phyloP scores from a whole-genome alignment of 768 basidiomycete genomes.

The Mycena filopes region DNA sequence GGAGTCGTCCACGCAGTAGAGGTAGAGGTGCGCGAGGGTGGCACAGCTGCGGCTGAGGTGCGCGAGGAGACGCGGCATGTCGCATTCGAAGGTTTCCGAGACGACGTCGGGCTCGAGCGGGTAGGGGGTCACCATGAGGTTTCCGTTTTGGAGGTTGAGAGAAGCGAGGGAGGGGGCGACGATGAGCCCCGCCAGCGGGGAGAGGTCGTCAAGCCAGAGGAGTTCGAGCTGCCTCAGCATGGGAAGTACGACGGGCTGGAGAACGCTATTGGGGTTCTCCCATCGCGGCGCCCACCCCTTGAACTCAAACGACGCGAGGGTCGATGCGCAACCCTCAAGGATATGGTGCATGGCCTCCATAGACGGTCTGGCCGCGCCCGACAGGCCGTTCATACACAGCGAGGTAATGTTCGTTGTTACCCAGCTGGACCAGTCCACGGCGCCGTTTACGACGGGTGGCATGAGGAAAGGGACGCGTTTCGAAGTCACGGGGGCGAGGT shows the following conservation, averaged over 20 bases:
- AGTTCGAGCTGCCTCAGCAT: background rate
- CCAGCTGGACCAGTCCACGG: constrained; percentile 10
- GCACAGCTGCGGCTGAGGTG: background rate
- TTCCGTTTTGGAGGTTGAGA: constrained; percentile 13
- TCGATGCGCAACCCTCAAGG: constrained; percentile 3
- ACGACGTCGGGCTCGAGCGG: background rate
- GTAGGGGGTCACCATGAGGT: background rate
- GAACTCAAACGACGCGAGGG: constrained; percentile 13
- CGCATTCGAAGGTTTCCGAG: background rate
- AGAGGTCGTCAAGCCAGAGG: constrained; percentile 8
- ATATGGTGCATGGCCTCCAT: constrained; percentile 14
- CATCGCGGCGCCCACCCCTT: constrained; percentile 9
- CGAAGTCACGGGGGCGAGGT: background rate
- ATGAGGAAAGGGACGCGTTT: constrained; percentile 6
- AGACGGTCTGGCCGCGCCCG: background rate
- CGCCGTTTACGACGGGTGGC: background rate
- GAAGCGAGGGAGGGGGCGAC: background rate
- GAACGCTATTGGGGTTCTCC: background rate
- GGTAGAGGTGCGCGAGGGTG: background rate
- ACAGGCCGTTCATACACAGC: constrained; percentile 13
- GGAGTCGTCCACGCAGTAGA: constrained; percentile 3
- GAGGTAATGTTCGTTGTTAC: background rate
- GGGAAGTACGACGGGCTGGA: constrained; percentile 5
- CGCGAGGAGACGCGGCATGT: constrained; percentile 7
- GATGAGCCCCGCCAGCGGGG: background rate